Conservation (phyloP, 2,329 filamentous ascomycete genomes). For the Nemania sp. region DNA sequence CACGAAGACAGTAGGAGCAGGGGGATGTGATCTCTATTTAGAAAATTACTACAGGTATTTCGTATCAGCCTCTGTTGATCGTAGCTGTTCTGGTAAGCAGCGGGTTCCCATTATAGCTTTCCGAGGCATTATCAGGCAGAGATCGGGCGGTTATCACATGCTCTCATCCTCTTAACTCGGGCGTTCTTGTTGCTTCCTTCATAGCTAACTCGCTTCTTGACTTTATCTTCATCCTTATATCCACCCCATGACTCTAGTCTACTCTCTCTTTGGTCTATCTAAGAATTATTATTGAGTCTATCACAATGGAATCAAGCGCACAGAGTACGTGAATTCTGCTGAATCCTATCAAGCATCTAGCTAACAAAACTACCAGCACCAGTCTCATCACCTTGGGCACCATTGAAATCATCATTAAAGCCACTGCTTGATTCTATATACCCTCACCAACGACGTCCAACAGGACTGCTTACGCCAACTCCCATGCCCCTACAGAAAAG, state of each 20-base stretch:
- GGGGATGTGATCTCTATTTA: conserved; percentile 21
- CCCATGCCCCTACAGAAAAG: conserved; percentile 15
- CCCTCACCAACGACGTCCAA: conserved; percentile 24
- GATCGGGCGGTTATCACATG: conserved; percentile 19
- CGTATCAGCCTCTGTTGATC: conserved; percentile 17
- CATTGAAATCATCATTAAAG: conserved; percentile 22
- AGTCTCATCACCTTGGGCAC: conserved; percentile 24
- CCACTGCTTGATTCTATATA: conserved; percentile 24
- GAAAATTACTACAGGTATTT: conserved; percentile 25
- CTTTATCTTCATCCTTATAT: conserved; percentile 2
- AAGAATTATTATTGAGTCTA: no score
- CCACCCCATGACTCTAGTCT: neutral
- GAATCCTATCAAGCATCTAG: neutral
- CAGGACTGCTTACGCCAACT: conserved; percentile 22
- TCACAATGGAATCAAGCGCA: conserved; percentile 20
- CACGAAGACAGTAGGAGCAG: conserved; percentile 6
- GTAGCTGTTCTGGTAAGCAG: conserved; percentile 20
- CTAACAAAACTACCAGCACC: conserved; percentile 18
- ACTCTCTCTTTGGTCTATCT: no score
- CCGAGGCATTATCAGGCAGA: conserved; percentile 17
- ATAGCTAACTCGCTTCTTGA: conserved; percentile 1
- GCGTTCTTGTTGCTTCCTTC: conserved; percentile 2
- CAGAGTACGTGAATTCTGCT: conserved; percentile 12
- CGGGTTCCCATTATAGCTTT: conserved; percentile 25
- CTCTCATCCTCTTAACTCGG: conserved; percentile 3